Evolutionary conservation across 2,329 filamentous ascomycete species (phyloP).

Genomic region (Cladorrhinum sp.): DNA sequence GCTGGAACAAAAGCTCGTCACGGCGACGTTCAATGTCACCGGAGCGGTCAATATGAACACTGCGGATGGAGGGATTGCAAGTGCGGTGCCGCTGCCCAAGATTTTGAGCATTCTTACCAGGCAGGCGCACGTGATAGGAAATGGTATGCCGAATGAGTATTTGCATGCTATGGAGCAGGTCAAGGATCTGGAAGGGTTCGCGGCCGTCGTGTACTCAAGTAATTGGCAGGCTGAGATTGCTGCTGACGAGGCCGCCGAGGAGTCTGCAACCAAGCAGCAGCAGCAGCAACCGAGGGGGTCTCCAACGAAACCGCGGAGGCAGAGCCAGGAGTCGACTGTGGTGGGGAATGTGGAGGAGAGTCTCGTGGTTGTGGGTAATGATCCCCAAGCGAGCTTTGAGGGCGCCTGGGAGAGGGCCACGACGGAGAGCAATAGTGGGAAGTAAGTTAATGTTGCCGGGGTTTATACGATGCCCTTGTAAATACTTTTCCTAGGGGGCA

Average conservation of each 20-base stretch:
- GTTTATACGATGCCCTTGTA: background rate
- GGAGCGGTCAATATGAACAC: constrained; percentile 1
- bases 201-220: constrained; percentile 81
- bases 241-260: constrained; percentile 45
- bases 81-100: constrained; percentile 70
- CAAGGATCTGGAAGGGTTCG: constrained; percentile 75
- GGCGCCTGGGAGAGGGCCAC: constrained; percentile 66
- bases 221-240: constrained; percentile 70
- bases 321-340: constrained; percentile 26
- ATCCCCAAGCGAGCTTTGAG: constrained; percentile 54
- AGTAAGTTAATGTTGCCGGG: background rate
- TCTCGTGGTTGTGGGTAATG: constrained; percentile 46
- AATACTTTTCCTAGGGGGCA: background rate
- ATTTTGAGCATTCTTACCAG: constrained; percentile 85
- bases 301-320: constrained; percentile 9
- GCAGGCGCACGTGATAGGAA: constrained; percentile 86
- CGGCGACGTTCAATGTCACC: constrained; percentile 66
- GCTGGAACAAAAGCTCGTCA: constrained; percentile 76
- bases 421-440: background rate
- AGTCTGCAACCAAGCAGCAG: background rate
- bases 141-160: constrained; percentile 69
- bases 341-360: constrained; percentile 44
- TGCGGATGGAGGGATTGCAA: constrained; percentile 34
- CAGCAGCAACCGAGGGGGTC: background rate
- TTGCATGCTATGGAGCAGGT: constrained; percentile 73